These are phyloP conservation scores for Fistulifera pelliculosa DNA, from an alignment of 108 stramenopile genomes.

Conservation along the genomic window DNA sequence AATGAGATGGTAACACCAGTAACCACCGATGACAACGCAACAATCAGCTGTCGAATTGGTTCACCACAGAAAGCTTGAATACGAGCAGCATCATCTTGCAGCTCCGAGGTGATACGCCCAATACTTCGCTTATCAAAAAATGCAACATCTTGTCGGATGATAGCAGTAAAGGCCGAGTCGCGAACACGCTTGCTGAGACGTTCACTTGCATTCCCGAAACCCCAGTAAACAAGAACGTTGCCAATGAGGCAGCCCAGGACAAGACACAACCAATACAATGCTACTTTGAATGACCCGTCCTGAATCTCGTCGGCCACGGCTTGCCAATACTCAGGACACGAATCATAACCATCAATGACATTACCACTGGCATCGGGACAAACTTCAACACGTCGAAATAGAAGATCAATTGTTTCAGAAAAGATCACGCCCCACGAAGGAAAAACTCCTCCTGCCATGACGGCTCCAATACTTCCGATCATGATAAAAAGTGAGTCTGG, in stretches of 20 bases:
- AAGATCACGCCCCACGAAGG: slow-evolving; percentile 24
- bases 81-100: slow-evolving; percentile 74
- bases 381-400: slow-evolving; percentile 37
- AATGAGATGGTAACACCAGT: slow-evolving; percentile 56
- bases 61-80: slow-evolving; percentile 63
- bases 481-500: slow-evolving; percentile 29
- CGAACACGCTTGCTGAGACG: slow-evolving; percentile 61
- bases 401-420: slow-evolving; percentile 47
- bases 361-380: slow-evolving; percentile 23
- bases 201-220: slow-evolving; percentile 67
- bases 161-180: slow-evolving; percentile 38
- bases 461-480: slow-evolving; percentile 46
- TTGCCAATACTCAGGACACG: slow-evolving; percentile 48
- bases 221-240: slow-evolving; percentile 43
- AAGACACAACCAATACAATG: slow-evolving; percentile 31
- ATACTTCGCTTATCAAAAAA: slow-evolving; percentile 63
- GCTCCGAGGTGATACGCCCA: slow-evolving; percentile 64
- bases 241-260: slow-evolving; percentile 43
- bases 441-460: slow-evolving; percentile 62
- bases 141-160: slow-evolving; percentile 67
- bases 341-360: slow-evolving; percentile 4
- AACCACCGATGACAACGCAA: slow-evolving; percentile 42
- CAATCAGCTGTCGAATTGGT: slow-evolving; percentile 49
- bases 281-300: slow-evolving; percentile 29
- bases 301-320: slow-evolving; percentile 44